Evolutionary conservation across 768 basidiomycete species (phyloP).

Genomic region (Trametes coccinea): DNA sequence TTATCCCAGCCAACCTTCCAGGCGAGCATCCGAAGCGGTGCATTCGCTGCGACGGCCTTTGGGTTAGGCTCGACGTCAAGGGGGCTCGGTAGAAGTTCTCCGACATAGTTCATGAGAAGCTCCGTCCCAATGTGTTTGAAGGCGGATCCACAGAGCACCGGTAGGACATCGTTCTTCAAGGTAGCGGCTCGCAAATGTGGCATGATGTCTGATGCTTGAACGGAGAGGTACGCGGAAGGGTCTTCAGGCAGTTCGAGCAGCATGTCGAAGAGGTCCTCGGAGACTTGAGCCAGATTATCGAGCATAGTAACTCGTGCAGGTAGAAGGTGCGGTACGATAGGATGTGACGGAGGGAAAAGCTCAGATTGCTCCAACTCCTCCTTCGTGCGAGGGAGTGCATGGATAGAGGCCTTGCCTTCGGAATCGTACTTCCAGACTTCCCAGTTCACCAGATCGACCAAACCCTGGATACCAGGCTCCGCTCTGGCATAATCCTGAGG

Average conservation of each 20-base stretch:
- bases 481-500: slow-evolving; percentile 63
- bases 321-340: slow-evolving; percentile 64
- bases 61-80: slow-evolving; percentile 51
- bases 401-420: slow-evolving; percentile 43
- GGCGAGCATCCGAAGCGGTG: slow-evolving; percentile 64
- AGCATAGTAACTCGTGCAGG: slow-evolving; percentile 69
- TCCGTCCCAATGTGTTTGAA: slow-evolving; percentile 81
- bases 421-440: slow-evolving; percentile 75
- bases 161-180: slow-evolving; percentile 63
- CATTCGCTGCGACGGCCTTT: slow-evolving; percentile 40
- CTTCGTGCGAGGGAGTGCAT: slow-evolving; percentile 51
- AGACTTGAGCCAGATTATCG: slow-evolving; percentile 79
- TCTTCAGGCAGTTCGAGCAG: slow-evolving; percentile 59
- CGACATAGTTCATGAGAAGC: slow-evolving; percentile 77
- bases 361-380: slow-evolving; percentile 41
- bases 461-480: slow-evolving; percentile 82
- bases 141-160: slow-evolving; percentile 83
- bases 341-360: slow-evolving; percentile 60
- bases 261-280: slow-evolving; percentile 76
- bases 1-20: slow-evolving; percentile 93
- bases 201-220: slow-evolving; percentile 54
- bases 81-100: slow-evolving; percentile 78
- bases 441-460: slow-evolving; percentile 85
- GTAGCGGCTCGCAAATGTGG: slow-evolving; percentile 69
- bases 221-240: slow-evolving; percentile 64